These are phyloP conservation scores for Bryoerythrophyllum caledonicum DNA, from an alignment of 225 moss, liverwort and hornwort genomes.

Conservation along the genomic window DNA sequence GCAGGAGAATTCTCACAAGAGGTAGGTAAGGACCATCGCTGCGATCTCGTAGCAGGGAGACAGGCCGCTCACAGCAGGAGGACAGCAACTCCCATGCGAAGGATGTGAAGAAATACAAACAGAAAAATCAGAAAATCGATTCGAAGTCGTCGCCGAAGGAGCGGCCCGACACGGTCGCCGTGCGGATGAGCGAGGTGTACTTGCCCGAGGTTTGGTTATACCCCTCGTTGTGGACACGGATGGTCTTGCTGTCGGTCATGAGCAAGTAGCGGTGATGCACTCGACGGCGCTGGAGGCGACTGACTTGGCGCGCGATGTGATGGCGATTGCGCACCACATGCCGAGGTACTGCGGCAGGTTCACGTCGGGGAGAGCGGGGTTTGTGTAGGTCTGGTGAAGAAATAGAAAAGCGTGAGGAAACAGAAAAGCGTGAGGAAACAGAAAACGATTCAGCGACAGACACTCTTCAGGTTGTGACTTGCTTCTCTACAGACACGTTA, in stretches of 20 bases:
- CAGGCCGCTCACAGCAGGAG: too few species aligned
- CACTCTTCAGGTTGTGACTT: too few species aligned
- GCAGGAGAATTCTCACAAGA: too few species aligned
- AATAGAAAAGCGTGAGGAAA: background rate
- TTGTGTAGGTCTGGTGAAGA: slow-evolving; percentile 22
- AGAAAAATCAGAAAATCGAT: too few species aligned
- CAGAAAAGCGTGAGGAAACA: too few species aligned
- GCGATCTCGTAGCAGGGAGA: too few species aligned
- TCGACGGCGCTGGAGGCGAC: too few species aligned
- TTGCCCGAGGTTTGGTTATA: slow-evolving; percentile 41
- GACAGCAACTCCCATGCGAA: too few species aligned
- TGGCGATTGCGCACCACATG: slow-evolving; percentile 50
- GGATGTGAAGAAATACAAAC: too few species aligned
- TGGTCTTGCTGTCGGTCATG: slow-evolving; percentile 15
- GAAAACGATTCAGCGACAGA: too few species aligned
- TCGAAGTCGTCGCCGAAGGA: slow-evolving; percentile 20
- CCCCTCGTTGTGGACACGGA: slow-evolving; percentile 46
- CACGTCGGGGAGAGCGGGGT: slow-evolving; percentile 21
- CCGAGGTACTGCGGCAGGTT: slow-evolving; percentile 30
- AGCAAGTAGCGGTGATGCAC: slow-evolving; percentile 34
- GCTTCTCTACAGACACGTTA: too few species aligned
- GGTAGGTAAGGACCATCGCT: too few species aligned
- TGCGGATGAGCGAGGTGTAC: background rate
- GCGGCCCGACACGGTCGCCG: slow-evolving; percentile 16
- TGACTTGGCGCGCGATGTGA: slow-evolving; percentile 21